These are phyloP conservation scores for Aspergillus sp. DNA, from an alignment of 2,329 filamentous ascomycete species.

Conservation along the genomic window DNA sequence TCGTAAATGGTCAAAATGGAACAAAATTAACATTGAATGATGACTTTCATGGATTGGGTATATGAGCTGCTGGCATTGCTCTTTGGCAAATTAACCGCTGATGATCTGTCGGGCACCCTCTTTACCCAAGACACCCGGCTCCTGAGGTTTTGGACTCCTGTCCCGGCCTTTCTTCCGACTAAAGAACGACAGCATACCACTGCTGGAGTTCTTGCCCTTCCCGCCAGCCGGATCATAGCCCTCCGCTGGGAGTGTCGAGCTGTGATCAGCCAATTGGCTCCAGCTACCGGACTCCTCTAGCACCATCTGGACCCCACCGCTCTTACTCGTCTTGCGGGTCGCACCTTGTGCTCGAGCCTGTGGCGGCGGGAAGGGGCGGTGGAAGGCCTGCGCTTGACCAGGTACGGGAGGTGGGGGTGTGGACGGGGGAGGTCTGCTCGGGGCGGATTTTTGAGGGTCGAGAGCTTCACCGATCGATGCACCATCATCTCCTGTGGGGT, in stretches of 20 bases:
- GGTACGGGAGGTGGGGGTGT: conserved; percentile 22
- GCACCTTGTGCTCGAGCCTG: conserved; percentile 47
- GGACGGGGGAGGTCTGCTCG: conserved; percentile 20
- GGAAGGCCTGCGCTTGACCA: conserved; percentile 22
- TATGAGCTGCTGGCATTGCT: too few relatives aligned
- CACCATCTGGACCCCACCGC: conserved; percentile 82
- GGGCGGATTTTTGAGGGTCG: conserved; percentile 16
- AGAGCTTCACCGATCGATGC: conserved; percentile 21
- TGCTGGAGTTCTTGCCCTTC: conserved; percentile 43
- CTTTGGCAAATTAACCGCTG: conserved; percentile 39
- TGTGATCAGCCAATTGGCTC: conserved; percentile 82
- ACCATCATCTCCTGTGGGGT: conserved; percentile 20
- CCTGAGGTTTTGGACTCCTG: conserved; percentile 87
- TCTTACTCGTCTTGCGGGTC: conserved; percentile 64
- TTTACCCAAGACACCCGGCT: conserved; percentile 87
- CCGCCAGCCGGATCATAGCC: conserved; percentile 39
- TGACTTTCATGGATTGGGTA: too few relatives aligned
- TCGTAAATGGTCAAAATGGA: too few relatives aligned
- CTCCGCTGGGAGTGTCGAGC: conserved; percentile 63
- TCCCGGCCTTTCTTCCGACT: conserved; percentile 82
- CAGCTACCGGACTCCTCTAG: conserved; percentile 83
- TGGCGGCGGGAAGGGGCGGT: conserved; percentile 29
- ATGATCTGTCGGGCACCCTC: conserved; percentile 83
- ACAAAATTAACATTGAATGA: too few relatives aligned
- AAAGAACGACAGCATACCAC: conserved; percentile 84